Evolutionary conservation across 331 rosid genomes (phyloP).

Genomic region (Pyrus hybrid): DNA sequence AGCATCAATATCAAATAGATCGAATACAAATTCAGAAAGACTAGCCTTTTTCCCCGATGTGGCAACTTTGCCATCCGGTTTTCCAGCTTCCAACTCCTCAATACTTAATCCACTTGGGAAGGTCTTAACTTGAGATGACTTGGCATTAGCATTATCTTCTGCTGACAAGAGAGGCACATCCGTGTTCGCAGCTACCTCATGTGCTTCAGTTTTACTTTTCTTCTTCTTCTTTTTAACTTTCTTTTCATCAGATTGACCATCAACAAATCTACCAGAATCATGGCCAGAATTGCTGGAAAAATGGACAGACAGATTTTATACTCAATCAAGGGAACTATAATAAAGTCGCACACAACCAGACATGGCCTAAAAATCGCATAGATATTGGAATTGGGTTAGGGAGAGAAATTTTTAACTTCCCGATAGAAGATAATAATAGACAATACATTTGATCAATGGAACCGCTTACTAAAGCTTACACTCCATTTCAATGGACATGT

Average conservation of each 20-base stretch:
- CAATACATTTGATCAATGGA: neutral
- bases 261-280: conserved; percentile 18
- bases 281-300: conserved; percentile 30
- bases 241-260: conserved; percentile 30
- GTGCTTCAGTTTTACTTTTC: conserved; percentile 43
- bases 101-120: conserved; percentile 48
- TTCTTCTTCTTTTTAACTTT: conserved; percentile 52
- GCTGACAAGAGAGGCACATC: conserved; percentile 16
- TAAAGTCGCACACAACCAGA: neutral
- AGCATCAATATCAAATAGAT: neutral
- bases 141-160: conserved; percentile 17
- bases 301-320: neutral
- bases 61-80: conserved; percentile 58
- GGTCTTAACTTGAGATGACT: conserved; percentile 35
- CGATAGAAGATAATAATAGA: neutral
- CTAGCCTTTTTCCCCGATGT: conserved; percentile 55
- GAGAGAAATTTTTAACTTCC: neutral
- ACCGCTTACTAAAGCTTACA: too few relatives aligned
- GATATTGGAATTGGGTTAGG: neutral
- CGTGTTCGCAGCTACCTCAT: conserved; percentile 21
- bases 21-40: neutral
- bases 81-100: conserved; percentile 57
- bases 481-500: neutral
- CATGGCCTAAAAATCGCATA: neutral
- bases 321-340: neutral